Evolutionary conservation across 2,329 filamentous ascomycete genomes (phyloP), one percentile per base, ranked within the genome.

Genomic region (Leptographium procerum): DNA sequence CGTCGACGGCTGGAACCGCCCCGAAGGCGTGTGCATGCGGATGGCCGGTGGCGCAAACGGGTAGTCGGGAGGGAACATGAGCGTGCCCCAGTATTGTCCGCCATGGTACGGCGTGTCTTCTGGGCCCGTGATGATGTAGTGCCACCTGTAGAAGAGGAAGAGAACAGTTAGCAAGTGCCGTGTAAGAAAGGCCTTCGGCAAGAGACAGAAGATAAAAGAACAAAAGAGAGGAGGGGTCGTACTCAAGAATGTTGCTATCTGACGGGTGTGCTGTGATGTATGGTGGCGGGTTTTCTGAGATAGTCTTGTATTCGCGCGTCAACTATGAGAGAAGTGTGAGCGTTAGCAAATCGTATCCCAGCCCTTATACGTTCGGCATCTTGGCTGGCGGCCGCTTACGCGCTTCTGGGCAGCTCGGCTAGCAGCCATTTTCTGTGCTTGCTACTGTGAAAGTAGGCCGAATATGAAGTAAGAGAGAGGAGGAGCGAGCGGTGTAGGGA

Each of bases 71-170:
- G 94, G 94, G 72, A 99, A 99, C 64, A 95, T 86, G 55, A 99
- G 80, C 1, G 92, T 96, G 53, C 94, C 94, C 94, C 94, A 99
- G 77, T 97, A 99, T 72, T 99, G 94, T 52, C 94, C 94, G 68
- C 86, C 85, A 67, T 95, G 84, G 71, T 99, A 99, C 2, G 94
- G 92, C 0, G 94, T 99, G 61, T 91, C 84, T 61, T 95, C 91
- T 36, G 94, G 92, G 2, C 94, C 94, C 43, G 91, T 96, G 64
- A 97, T 88, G 69, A 96, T 89, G 75, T 95, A 95, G 75, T 95
- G 90, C 90, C 90, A 95, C 75, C 86, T 88, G 67, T 36, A 11
- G 19, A 10, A 59, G 63, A 14, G 7, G 14, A 43, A n/a, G 24
- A 26, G 45, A 36, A 56, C 43, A 56, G 31, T 45, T 40, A 36